Evolutionary conservation across 2,329 filamentous ascomycete species (phyloP).

Genomic region (Monosporascus sp.): DNA sequence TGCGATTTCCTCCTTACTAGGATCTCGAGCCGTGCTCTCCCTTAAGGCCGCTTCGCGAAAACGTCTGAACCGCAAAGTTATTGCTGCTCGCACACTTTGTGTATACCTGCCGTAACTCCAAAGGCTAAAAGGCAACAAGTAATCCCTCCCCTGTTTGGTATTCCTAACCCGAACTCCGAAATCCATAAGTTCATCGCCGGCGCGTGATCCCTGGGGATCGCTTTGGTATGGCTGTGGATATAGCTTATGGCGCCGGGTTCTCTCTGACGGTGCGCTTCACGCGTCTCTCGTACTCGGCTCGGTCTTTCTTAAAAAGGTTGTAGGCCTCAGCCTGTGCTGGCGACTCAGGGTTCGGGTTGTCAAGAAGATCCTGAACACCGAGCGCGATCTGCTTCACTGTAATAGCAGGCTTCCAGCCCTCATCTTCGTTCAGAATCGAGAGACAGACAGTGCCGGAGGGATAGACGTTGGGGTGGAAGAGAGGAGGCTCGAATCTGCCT

Average conservation of each 20-base stretch:
- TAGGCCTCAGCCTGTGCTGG: conserved; percentile 97
- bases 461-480: conserved; percentile 98
- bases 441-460: conserved; percentile 96
- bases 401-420: conserved; percentile 97
- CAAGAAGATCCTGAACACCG: conserved; percentile 89
- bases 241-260: conserved; percentile 58
- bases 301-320: conserved; percentile 91
- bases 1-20: no score
- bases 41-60: no score
- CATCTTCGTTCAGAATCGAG: conserved; percentile 95
- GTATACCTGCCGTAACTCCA: conserved; percentile 12
- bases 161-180: conserved; percentile 16
- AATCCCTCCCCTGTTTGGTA: conserved; percentile 14
- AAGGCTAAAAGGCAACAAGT: conserved; percentile 13
- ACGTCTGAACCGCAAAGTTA: no score
- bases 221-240: neutral
- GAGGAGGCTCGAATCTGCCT: conserved; percentile 94
- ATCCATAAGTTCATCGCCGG: conserved; percentile 7
- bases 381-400: conserved; percentile 97
- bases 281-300: conserved; percentile 79
- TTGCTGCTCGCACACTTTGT: conserved; percentile 2
- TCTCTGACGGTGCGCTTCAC: conserved; percentile 83
- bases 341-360: conserved; percentile 95
- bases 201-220: neutral
- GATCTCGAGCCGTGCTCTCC: no score